Evolutionary conservation across 768 basidiomycete genomes (phyloP), one percentile per base, ranked within the genome.

Genomic region (Russula griseocarnosa): DNA sequence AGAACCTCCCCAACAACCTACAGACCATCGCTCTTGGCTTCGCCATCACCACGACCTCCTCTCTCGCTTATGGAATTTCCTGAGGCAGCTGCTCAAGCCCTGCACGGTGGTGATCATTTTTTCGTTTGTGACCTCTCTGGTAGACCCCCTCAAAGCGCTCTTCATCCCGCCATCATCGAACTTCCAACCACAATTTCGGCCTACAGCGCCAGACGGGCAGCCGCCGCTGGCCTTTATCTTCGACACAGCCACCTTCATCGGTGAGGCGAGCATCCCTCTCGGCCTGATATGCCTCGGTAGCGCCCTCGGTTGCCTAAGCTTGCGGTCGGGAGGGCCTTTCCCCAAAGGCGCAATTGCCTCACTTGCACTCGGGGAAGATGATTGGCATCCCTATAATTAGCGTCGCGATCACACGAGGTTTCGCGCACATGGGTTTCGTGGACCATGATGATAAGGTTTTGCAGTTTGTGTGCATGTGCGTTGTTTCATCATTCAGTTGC

Each of bases 391-490:
- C 88, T 0, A 66, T 89, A 0, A 49, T 90, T 3, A 87, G 87
- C 0, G 81, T 87, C 14, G 69, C 83, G 13, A 79, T 90, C 24
- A 66, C 62, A 1, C 82, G 78, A 13, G 80, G 77, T 5, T 72
- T 89, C n/a, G 79, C 79, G 18, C 72, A 69, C 3, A 72, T 66
- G 0, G 82, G 81, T 1, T 49, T 88, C 8, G 80, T 88, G 22
- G 67, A 78, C 5, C 69, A 69, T 59, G 76, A 82, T 0, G 81
- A 88, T 67, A 82, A 82, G 42, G 83, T 88, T 0, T 70, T 89
- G 22, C 78, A 79, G 65, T 86, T 88, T 59, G 82, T 88, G 18
- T 85, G 84, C 81, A 84, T 88, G 86, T 87, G 61, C 70, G 86
- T 76, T 5, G 36, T 65, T 53, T 28, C 66, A 0, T 18, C 79